Conservation (phyloP, 495 filamentous ascomycete genomes). For the Beverwykella pulmonaria region DNA sequence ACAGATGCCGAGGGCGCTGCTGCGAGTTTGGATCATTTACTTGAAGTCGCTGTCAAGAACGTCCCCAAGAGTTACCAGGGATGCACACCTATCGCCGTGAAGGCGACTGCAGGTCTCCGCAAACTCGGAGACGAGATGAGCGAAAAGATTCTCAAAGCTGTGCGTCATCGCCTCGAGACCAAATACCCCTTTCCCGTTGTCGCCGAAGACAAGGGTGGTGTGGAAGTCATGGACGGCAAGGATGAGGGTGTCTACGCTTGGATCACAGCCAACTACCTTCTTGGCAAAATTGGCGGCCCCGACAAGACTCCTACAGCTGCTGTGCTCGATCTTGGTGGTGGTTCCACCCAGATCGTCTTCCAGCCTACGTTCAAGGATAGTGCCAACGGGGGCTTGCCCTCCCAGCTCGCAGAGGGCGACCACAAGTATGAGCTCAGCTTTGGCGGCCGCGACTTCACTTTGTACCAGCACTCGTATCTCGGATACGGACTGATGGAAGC, state of each 20-base stretch:
- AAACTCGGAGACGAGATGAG: slow-evolving; percentile 81
- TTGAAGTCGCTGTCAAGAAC: slow-evolving; percentile 78
- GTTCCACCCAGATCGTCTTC: slow-evolving; percentile 97
- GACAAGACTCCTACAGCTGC: slow-evolving; percentile 89
- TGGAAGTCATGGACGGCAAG: slow-evolving; percentile 93
- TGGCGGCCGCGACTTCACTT: slow-evolving; percentile 82
- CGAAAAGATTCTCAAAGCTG: slow-evolving; percentile 79
- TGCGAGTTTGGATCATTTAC: slow-evolving; percentile 80
- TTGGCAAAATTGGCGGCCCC: slow-evolving; percentile 93
- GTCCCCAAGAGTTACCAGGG: slow-evolving; percentile 84
- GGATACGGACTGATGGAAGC: slow-evolving; percentile 97
- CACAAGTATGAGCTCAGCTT: slow-evolving; percentile 95
- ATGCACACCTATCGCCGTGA: slow-evolving; percentile 91
- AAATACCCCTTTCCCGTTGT: slow-evolving; percentile 93
- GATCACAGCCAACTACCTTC: slow-evolving; percentile 98
- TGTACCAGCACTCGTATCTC: slow-evolving; percentile 99
- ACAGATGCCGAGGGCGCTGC: slow-evolving; percentile 84
- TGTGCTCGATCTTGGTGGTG: slow-evolving; percentile 93
- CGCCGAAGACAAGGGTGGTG: slow-evolving; percentile 76
- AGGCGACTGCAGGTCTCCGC: slow-evolving; percentile 92
- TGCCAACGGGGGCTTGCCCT: slow-evolving; percentile 78
- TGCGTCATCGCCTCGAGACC: slow-evolving; percentile 81
- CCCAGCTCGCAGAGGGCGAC: slow-evolving; percentile 81
- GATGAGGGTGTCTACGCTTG: slow-evolving; percentile 98
- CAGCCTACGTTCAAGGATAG: slow-evolving; percentile 84